Evolutionary conservation across 495 filamentous ascomycete genomes (phyloP), one percentile per base, ranked within the genome.

Genomic region (Xylaria intraflava): DNA sequence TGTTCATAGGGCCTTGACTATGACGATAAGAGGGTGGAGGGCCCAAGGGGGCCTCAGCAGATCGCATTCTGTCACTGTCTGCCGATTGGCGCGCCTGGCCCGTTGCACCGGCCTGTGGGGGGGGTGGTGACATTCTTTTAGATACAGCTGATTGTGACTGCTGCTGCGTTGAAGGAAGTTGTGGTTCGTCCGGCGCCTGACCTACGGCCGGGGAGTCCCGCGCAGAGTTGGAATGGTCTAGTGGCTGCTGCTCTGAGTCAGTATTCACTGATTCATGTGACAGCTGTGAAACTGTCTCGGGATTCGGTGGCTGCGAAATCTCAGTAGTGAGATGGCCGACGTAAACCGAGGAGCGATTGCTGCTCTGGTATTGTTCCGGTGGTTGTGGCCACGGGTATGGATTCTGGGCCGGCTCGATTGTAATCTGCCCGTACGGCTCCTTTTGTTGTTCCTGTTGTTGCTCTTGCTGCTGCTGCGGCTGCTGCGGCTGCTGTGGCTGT

Each of bases 251-350:
- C 54, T 72, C 74, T 41, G 66, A 70, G 51, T 72, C 77, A 22
- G 66, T 73, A 12, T 69, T 62, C 33, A 76, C 71, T 42, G 79
- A 81, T 47, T 86, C 83, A 68, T 78, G 78, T 62, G 83, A 86
- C 53, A 83, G 68, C 65, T 85, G 83, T 35, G 80, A 76, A 53
- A 81, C 52, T 43, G 77, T 69, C 59, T 80, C 74, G 14, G 75
- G 67, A 55, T 79, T 79, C 16, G 76, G 72, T n/a, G 64, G 68
- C 50, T 73, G 71, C 38, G 68, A 62, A 46, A 61, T 55, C 46
- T 59, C 51, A 36, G 64, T 72, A 58, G 62, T 64, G 41, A 73
- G 68, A 50, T 75, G 72, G 5, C 66, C 60, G 19, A 60, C 51
- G 45, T 69, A 69, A 11, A 56, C 30, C 2, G 64, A 61, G 8